Base-by-base conservation (phyloP, 441 rosid species). In the Erodium chrysanthum region DNA sequence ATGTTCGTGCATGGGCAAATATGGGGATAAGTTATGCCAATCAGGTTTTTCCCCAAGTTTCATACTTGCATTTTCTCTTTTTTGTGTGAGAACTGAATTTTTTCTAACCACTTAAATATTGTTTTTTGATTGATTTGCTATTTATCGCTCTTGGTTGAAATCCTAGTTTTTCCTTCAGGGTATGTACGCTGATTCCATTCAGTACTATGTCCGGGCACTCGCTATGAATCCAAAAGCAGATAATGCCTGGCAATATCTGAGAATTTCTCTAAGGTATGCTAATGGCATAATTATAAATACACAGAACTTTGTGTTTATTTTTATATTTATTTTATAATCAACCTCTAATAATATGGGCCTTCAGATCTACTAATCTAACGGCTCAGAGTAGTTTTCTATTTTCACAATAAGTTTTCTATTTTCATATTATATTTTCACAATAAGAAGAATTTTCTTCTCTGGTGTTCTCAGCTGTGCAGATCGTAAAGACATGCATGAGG, bases 1-100 rank as follows among this genome's bases (percentile, higher is more conserved):
- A 94, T 73, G 97, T 94, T 71, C 99, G 99, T 27, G 99, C 99
- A 20, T 94, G 99, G 99, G 97, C 99, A 75, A 94, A 94, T 84
- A 91, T 94, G 96, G 99, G 99, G 66, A 94, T 94, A 75, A 94
- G 99, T 79, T 94, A 84, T 65, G 99, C 99, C 68, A 94, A 94
- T 81, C 97, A 94, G 99, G 97, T 94, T 2, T 29, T 29, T 29
- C 9, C 12, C 12, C 9, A 40, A 8, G 1, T 40, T 10, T 10
- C 9, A 7, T 8, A 8, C 46, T 40, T 11, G 12, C 46, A 40
- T 40, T 8, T 40, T 14, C 44, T 37, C 44, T 37, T 40, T 9
- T 40, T 0, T 40, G 46, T 9, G 46, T 9, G 46, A 8, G 46
- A 40, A 40, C 2, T 40, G 46, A 40, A 8, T 40, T 40, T 40